Base-by-base conservation (phyloP, 306 rosid species). In the Lupinus albus region DNA sequence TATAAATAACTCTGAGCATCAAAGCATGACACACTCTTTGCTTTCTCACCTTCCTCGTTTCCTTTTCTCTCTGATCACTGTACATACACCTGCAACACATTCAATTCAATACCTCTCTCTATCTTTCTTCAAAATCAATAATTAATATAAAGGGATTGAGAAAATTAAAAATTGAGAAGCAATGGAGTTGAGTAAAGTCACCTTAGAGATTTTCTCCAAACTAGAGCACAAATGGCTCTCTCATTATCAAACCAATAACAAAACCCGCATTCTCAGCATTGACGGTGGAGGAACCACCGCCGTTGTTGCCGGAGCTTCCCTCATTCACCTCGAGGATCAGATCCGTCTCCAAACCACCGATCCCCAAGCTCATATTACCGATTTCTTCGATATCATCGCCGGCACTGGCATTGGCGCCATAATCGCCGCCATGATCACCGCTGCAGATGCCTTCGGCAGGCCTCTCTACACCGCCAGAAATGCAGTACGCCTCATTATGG, bases 151-250 rank as follows among this genome's bases (percentile, higher is more conserved):
- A 8, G 5, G 36, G 55, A 45, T 7, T 8, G 2, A 42, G 16
- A 9, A 61, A 11, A 1, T 0, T 48, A 3, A 15, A 8, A 17
- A 12, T 10, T 12, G 52, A 30, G 33, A 12, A 3, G 7, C 18
- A 70, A 90, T 91, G 99, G 99, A 94, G 78, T 82, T 90, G 36
- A 90, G 92, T 66, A 74, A 86, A 71, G 84, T 84, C 0, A 90
- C 97, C 2, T 51, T 90, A 3, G 97, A 94, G 82, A 94, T 94
- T 86, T 94, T 94, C 80, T 78, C 96, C 60, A 88, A 88, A 67
- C 86, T 94, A 2, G 99, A 94, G 75, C 97, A 90, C 39, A 86
- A 88, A 81, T 94, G 99, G 97, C 97, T 94, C 55, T 90, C 99
- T 4, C 96, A 88, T 79, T 82, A 83, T 46, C 81, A 90, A 64